Conservation (phyloP, 495 filamentous ascomycete genomes). For the Aspergillus leporis region DNA sequence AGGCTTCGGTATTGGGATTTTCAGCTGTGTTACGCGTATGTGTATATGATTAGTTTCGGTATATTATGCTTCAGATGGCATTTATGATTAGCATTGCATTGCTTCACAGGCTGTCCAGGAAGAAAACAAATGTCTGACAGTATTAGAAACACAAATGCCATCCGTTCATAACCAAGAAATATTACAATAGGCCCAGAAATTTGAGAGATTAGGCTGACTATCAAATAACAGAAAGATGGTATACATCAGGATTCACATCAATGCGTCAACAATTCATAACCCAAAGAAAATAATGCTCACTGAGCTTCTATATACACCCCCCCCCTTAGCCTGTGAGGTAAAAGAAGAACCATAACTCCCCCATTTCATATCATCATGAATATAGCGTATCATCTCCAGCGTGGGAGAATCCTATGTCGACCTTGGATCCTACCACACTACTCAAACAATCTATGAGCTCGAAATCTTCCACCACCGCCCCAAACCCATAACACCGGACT, state of each 20-base stretch:
- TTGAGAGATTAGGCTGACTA: background rate
- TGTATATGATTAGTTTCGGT: background rate
- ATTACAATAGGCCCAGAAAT: background rate
- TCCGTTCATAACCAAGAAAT: background rate
- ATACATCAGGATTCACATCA: background rate
- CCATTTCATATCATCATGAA: slow-evolving; percentile 23
- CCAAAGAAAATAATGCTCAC: slow-evolving; percentile 16
- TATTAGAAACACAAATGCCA: background rate
- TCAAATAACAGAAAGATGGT: background rate
- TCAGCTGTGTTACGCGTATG: background rate
- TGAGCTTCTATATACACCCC: slow-evolving; percentile 17
- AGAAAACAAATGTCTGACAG: background rate
- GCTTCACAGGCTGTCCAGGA: background rate
- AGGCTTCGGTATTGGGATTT: background rate
- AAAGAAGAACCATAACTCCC: slow-evolving; percentile 1
- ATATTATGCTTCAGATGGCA: background rate
- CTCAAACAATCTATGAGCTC: slow-evolving; percentile 85
- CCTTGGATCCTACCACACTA: slow-evolving; percentile 65
- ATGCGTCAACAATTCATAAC: background rate
- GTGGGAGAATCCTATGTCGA: slow-evolving; percentile 43
- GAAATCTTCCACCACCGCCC: slow-evolving; percentile 71
- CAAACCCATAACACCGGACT: slow-evolving; percentile 91
- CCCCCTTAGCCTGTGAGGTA: background rate
- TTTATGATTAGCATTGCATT: background rate
- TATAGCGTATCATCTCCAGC: slow-evolving; percentile 40